These are phyloP conservation scores for Prunus campanulata DNA, from an alignment of 306 rosid species.

Conservation along the genomic window DNA sequence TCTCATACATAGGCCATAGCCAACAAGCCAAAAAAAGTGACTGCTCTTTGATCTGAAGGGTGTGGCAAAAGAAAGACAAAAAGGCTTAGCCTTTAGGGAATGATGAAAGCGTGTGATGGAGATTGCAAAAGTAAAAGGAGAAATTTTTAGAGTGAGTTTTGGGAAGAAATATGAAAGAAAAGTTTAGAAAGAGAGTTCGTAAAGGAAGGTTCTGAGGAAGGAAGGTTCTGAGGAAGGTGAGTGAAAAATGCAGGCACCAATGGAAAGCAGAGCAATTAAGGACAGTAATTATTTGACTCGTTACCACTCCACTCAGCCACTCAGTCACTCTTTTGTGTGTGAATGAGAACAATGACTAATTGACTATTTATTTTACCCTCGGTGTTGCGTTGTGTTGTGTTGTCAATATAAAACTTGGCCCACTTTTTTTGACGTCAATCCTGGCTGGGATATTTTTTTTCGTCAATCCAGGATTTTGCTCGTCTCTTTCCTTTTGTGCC, in stretches of 20 bases:
- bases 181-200: not conserved
- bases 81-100: not conserved
- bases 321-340: not conserved
- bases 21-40: not conserved
- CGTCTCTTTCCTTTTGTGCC: not conserved
- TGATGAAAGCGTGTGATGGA: not conserved
- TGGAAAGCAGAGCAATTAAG: not conserved
- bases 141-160: not conserved
- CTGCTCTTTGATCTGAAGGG: constrained; percentile 1
- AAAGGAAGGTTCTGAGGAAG: constrained; percentile 27
- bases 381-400: too few relatives aligned
- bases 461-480: not conserved
- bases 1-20: not conserved
- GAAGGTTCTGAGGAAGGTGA: constrained; percentile 27
- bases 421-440: constrained; percentile 4
- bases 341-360: not conserved
- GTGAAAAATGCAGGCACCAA: not conserved
- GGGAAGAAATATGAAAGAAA: not conserved
- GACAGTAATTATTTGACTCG: not conserved
- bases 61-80: not conserved
- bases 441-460: not conserved
- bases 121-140: not conserved
- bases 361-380: not conserved
- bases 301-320: not conserved
- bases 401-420: not conserved